Conservation (phyloP, 225 moss, liverwort and hornwort species). For the Pleurozium schreberi region DNA sequence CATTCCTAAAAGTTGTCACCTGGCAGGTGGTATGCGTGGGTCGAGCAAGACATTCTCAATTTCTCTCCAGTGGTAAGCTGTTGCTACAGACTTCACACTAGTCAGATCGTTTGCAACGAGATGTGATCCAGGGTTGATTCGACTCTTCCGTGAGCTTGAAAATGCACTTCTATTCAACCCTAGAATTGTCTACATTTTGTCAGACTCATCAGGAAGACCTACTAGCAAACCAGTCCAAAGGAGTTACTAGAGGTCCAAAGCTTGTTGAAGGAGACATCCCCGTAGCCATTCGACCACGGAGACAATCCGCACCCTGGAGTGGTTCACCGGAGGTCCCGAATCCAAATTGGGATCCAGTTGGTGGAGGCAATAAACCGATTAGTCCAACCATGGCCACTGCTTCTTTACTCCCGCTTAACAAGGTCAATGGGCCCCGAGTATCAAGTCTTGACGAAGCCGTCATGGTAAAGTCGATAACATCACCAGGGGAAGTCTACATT, state of each 20-base stretch:
- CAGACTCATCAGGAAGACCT: conserved; percentile 27
- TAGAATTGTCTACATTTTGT: neutral
- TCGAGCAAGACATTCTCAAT: conserved; percentile 57
- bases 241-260: neutral
- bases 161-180: neutral
- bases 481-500: conserved; percentile 10
- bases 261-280: neutral
- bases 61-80: conserved; percentile 38
- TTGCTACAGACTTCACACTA: neutral
- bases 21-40: conserved; percentile 68
- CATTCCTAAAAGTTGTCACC: neutral
- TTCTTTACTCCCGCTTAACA: neutral
- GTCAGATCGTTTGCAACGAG: neutral
- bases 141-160: neutral
- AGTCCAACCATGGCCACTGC: neutral
- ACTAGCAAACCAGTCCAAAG: conserved; percentile 3
- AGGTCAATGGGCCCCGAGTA: neutral
- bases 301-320: conserved; percentile 10
- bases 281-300: neutral
- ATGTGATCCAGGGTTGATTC: neutral
- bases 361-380: neutral
- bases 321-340: conserved; percentile 7
- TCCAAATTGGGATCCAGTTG: conserved; percentile 2
- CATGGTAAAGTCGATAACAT: neutral
- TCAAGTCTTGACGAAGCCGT: neutral